A percentile compares a stretch with the other conserved stretches of the same genome.
Evolutionary conservation across 2,329 filamentous ascomycete species (phyloP).

Genomic region (Parastagonospora avenae): DNA sequence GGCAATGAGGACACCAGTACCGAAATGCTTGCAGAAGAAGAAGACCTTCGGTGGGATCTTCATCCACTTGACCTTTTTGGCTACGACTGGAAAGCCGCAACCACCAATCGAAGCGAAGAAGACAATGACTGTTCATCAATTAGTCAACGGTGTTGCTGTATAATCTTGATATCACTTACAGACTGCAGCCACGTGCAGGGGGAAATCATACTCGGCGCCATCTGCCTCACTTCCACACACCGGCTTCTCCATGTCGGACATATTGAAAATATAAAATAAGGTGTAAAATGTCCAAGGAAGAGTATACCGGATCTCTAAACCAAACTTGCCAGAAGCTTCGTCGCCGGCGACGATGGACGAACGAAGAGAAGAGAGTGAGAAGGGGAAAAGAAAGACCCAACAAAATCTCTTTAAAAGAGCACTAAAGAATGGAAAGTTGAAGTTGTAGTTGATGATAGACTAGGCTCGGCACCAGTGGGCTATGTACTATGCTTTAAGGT

Average conservation of each 20-base stretch:
- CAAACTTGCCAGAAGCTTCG: conserved; percentile 38
- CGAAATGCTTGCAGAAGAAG: conserved; percentile 65
- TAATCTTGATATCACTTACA: conserved; percentile 32
- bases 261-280: conserved; percentile 22
- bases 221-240: conserved; percentile 38
- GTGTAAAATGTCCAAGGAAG: conserved; percentile 15
- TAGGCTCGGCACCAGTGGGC: conserved; percentile 35
- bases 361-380: conserved; percentile 22
- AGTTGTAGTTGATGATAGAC: conserved; percentile 23
- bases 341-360: conserved; percentile 42
- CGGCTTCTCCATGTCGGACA: conserved; percentile 40
- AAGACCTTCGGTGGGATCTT: conserved; percentile 63
- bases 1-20: conserved; percentile 83
- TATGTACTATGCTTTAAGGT: conserved; percentile 37
- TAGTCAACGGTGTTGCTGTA: conserved; percentile 7
- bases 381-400: conserved; percentile 24
- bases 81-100: conserved; percentile 47
- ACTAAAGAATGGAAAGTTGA: conserved; percentile 25
- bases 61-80: conserved; percentile 61
- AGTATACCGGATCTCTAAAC: conserved; percentile 13
- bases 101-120: conserved; percentile 45
- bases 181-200: conserved; percentile 46
- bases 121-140: conserved; percentile 41
- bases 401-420: conserved; percentile 43
- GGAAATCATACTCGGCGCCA: conserved; percentile 41